Evolutionary conservation across 2,329 filamentous ascomycete genomes (phyloP).

Genomic region (Alternaria metachromatica): DNA sequence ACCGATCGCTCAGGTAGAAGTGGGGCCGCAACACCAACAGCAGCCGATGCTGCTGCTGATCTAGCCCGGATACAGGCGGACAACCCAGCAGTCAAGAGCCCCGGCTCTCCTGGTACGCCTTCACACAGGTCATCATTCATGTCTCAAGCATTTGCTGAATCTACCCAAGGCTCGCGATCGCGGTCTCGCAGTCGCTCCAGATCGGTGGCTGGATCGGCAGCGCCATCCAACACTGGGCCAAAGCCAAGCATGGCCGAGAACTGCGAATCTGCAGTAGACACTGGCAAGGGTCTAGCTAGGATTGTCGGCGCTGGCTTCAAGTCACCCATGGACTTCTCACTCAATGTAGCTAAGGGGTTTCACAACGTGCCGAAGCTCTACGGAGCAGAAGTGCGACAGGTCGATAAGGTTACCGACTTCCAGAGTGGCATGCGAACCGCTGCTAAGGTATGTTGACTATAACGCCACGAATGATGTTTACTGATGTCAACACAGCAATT

Average conservation of each 20-base stretch:
- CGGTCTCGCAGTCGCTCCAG: slow-evolving; percentile 21
- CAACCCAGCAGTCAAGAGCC: slow-evolving; percentile 12
- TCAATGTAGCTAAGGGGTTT: slow-evolving; percentile 84
- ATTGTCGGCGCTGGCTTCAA: slow-evolving; percentile 78
- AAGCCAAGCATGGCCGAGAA: slow-evolving; percentile 20
- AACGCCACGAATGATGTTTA: neutral
- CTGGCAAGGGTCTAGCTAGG: slow-evolving; percentile 71
- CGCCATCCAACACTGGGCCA: slow-evolving; percentile 23
- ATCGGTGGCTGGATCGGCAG: slow-evolving; percentile 4
- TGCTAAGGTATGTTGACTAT: slow-evolving; percentile 61
- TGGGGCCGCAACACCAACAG: slow-evolving; percentile 27
- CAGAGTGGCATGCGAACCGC: slow-evolving; percentile 78
- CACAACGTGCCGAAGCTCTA: slow-evolving; percentile 87
- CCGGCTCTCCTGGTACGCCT: slow-evolving; percentile 27
- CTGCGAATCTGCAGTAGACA: slow-evolving; percentile 66
- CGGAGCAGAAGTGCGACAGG: slow-evolving; percentile 80
- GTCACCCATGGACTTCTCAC: slow-evolving; percentile 82
- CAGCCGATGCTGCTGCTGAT: slow-evolving; percentile 14
- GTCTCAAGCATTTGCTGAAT: slow-evolving; percentile 41
- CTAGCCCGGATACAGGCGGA: slow-evolving; percentile 14
- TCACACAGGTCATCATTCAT: slow-evolving; percentile 39
- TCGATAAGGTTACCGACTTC: slow-evolving; percentile 79
- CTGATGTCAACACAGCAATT: slow-evolving; percentile 62
- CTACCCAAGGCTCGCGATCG: slow-evolving; percentile 37
- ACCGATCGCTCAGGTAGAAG: slow-evolving; percentile 24